A percentile compares a stretch with the other conserved stretches of the same genome.
These are phyloP conservation scores for Cryptococcus depauperatus DNA, from an alignment of 1,284 basidiomycete genomes.

Conservation along the genomic window DNA sequence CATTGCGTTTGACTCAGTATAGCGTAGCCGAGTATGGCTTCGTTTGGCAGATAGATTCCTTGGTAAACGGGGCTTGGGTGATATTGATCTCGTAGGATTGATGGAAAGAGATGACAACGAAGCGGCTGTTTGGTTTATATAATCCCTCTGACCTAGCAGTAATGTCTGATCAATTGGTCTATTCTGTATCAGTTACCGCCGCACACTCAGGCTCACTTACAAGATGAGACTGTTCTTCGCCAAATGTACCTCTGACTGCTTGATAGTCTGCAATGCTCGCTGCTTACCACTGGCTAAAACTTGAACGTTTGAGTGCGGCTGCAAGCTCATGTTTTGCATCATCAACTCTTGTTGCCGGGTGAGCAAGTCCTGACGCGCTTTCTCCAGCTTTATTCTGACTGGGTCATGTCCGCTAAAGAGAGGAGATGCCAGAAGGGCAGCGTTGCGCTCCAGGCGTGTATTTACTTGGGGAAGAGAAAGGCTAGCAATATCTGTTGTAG, in stretches of 20 bases:
- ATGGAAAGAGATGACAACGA: constrained; percentile 20
- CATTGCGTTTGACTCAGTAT: background rate
- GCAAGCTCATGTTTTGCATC: constrained; percentile 6
- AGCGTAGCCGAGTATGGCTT: background rate
- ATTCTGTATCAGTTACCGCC: background rate
- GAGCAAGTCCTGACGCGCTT: constrained; percentile 22
- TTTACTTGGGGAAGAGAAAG: constrained; percentile 31
- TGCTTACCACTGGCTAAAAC: constrained; percentile 29
- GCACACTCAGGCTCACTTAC: constrained; percentile 20
- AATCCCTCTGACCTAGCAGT: constrained; percentile 31
- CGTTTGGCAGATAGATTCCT: constrained; percentile 2
- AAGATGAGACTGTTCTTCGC: constrained; percentile 22
- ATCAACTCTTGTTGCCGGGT: constrained; percentile 35
- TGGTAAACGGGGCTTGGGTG: constrained; percentile 9
- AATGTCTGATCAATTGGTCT: constrained; percentile 32
- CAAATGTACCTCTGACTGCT: constrained; percentile 18
- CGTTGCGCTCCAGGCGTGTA: constrained; percentile 35
- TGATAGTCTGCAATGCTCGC: constrained; percentile 30
- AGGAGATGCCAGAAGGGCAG: constrained; percentile 24
- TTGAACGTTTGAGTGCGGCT: too few species aligned
- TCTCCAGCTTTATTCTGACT: constrained; percentile 27
- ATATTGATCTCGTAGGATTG: constrained; percentile 9
- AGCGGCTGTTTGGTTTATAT: constrained; percentile 27
- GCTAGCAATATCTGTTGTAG: constrained; percentile 29
- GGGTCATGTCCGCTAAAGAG: constrained; percentile 25